These are phyloP conservation scores for Conticribra weissflogii DNA, from an alignment of 108 stramenopile genomes.

Conservation along the genomic window DNA sequence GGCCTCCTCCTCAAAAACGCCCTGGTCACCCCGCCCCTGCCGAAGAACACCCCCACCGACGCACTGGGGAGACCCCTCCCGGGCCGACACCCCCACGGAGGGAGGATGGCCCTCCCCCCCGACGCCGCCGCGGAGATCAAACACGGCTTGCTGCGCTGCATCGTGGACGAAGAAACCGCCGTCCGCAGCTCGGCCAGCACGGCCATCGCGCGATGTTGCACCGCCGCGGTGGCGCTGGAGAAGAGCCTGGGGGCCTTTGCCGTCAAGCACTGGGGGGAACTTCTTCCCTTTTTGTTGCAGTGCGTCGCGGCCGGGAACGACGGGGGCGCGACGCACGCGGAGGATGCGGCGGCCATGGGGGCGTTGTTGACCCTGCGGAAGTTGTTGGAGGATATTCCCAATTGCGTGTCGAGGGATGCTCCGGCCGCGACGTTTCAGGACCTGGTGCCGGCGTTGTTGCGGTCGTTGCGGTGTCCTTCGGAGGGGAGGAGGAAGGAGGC, in stretches of 20 bases:
- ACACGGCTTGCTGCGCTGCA: slow-evolving; percentile 49
- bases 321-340: slow-evolving; percentile 8
- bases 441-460: slow-evolving; percentile 64
- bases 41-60: slow-evolving; percentile 22
- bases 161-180: slow-evolving; percentile 34
- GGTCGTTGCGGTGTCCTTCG: slow-evolving; percentile 34
- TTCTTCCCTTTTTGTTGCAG: slow-evolving; percentile 39
- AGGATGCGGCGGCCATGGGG: slow-evolving; percentile 40
- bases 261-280: slow-evolving; percentile 30
- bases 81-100: slow-evolving; percentile 3
- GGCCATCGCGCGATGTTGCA: slow-evolving; percentile 42
- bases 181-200: slow-evolving; percentile 44
- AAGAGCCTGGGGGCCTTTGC: slow-evolving; percentile 18
- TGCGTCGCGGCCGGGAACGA: slow-evolving; percentile 28
- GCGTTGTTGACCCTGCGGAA: slow-evolving; percentile 69
- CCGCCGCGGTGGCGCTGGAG: slow-evolving; percentile 24
- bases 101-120: slow-evolving; percentile 17
- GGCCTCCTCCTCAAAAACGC: slow-evolving; percentile 90
- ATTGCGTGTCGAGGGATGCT: slow-evolving; percentile 28
- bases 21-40: slow-evolving; percentile 63
- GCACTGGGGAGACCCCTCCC: slow-evolving; percentile 22
- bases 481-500: slow-evolving; percentile 50
- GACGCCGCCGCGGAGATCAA: slow-evolving; percentile 40
- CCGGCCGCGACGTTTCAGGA: slow-evolving; percentile 59
- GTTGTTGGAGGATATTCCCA: slow-evolving; percentile 85